Base-by-base conservation (phyloP, 768 basidiomycete genomes). In the Calocybe cyanea region DNA sequence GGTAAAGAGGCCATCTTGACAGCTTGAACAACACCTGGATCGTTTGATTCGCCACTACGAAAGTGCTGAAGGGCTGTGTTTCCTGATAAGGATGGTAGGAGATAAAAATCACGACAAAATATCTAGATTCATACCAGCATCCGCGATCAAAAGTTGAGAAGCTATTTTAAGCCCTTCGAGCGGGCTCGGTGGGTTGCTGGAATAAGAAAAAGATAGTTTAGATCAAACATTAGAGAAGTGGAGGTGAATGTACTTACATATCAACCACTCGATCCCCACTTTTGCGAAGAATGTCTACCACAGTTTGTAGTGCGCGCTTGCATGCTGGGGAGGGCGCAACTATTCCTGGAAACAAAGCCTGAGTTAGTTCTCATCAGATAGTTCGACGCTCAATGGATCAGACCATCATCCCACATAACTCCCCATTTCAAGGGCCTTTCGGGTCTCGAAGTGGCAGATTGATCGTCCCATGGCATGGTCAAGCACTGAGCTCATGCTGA, bases 371-470 rank as follows among this genome's bases (percentile, higher is more conserved):
- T 28, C 25, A 28, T 11, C 25, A 28, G 28, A 18, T 7, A 44
- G 7, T 10, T 25, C 66, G 62, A 33, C 63, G 20, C 2, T 20
- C 46, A 24, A 43, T 15, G 9, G 10, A 9, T 20, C 14, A 18
- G 46, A 81, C 83, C 81, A 55, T 85, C 83, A 40, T 78, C 73
- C 76, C 80, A 80, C 43, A 83, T 63, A 2, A 83, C 69, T 31
- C 81, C 81, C 76, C 77, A 83, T 49, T 71, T 75, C 2, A 75
- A 60, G 24, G 59, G 56, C 14, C 56, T 60, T 57, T 40, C 15
- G 50, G 39, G 47, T 60, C 30, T 63, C 55, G n/a, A 66, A 51
- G 35, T n/a, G 2, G 48, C 63, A n/a, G n/a, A n/a, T n/a, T n/a
- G n/a, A 1, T 46, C 45, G 28, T 64, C 63, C 72, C 72, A 73